phyloP scores from a whole-genome alignment of 2,329 filamentous ascomycete species.

The Apiospora aurea region DNA sequence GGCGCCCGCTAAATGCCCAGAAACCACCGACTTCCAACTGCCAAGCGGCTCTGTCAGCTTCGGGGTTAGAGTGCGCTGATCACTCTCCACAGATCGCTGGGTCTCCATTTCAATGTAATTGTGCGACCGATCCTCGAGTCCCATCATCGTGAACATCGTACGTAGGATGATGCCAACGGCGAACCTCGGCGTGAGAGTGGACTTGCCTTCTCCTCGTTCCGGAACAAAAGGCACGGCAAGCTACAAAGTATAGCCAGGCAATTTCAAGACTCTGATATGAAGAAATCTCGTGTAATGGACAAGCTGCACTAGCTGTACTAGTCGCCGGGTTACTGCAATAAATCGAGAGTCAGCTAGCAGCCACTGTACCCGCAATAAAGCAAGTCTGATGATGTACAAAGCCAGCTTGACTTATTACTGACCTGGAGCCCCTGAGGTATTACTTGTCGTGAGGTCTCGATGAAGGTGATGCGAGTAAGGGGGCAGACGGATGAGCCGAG shows the following conservation, averaged over 20 bases:
- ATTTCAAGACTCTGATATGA: background rate
- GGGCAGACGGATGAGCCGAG: background rate
- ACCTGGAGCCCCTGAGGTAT: background rate
- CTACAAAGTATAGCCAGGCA: background rate
- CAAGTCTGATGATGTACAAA: background rate
- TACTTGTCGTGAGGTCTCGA: background rate
- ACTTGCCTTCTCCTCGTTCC: background rate
- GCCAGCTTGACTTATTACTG: background rate
- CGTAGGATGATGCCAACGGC: background rate
- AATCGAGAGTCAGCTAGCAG: background rate
- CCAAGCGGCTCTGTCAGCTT: slow-evolving; percentile 14
- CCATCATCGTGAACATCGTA: background rate
- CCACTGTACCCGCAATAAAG: background rate
- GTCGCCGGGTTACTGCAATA: background rate
- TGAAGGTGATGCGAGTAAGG: background rate
- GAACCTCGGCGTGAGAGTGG: background rate
- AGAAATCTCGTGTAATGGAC: background rate
- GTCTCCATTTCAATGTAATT: slow-evolving; percentile 17
- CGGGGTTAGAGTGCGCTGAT: slow-evolving; percentile 11
- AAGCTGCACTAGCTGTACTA: background rate
- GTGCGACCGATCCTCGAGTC: background rate
- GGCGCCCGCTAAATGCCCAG: background rate
- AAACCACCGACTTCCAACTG: background rate
- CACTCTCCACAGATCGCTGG: slow-evolving; percentile 23
- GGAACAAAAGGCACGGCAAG: background rate